phyloP scores from a whole-genome alignment of 73 alveolate species.

The Loxodes magnus region DNA sequence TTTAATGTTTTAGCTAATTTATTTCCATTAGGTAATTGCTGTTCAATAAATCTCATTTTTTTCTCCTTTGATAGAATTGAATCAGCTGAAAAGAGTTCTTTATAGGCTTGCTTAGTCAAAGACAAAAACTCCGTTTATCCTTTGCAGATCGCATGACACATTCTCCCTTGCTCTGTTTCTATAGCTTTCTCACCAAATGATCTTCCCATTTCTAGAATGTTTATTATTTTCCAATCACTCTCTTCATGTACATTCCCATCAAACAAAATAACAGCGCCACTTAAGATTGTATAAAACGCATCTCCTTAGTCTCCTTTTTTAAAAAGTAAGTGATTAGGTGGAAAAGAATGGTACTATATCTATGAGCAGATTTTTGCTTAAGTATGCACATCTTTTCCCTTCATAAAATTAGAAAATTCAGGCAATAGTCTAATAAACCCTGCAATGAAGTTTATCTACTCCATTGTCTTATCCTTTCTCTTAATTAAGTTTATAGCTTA shows the following conservation, averaged over 20 bases:
- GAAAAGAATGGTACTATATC: too few species aligned
- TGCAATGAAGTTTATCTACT: too few species aligned
- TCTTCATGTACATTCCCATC: neutral
- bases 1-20: neutral
- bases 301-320: constrained; percentile 15
- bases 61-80: constrained; percentile 13
- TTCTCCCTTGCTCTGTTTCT: constrained; percentile 45
- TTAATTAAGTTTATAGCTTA: too few species aligned
- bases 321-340: neutral
- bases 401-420: too few species aligned
- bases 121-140: constrained; percentile 21
- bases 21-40: constrained; percentile 13
- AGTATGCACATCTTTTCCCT: too few species aligned
- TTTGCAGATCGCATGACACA: constrained; percentile 53
- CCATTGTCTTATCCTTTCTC: too few species aligned
- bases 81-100: constrained; percentile 14
- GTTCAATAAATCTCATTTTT: constrained; percentile 19
- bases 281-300: constrained; percentile 9
- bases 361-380: too few species aligned
- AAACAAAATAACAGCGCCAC: constrained; percentile 2
- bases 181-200: constrained; percentile 75
- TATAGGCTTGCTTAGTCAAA: constrained; percentile 21
- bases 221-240: neutral
- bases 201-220: constrained; percentile 1
- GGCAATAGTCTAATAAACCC: too few species aligned